Evolutionary conservation across 768 basidiomycete species (phyloP), one percentile per base, ranked within the genome.

Genomic region (Glaciozyma martinii): DNA sequence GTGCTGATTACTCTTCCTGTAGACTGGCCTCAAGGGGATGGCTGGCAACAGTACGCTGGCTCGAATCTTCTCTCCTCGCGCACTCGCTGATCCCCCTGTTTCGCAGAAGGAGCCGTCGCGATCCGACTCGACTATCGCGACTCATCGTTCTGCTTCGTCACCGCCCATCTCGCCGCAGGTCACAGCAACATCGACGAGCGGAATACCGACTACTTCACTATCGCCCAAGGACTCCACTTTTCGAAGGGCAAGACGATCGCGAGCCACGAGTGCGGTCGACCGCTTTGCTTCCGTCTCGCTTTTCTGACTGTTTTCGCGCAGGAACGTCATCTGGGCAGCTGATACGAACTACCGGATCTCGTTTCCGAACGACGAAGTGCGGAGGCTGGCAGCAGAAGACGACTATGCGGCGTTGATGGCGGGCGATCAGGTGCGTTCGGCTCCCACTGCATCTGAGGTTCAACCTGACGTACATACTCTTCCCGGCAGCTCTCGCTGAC

Each of bases 341-440:
- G 95, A 99, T 76, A 88, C 88, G 56, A 99, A 99, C 74, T 99
- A 98, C 75, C 87, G 95, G 27, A 86, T 98, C 63, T 84, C 89
- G 65, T 79, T 95, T 59, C 83, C 91, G 54, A 92, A 95, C 75
- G 84, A 86, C 21, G 84, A 81, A 16, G 94, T 87, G 27, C 81
- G 90, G 62, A 76, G 81, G n/a, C 77, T 86, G 2, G 87, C 84
- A 1, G 80, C 79, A 50, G 78, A 77, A 1, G 83, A 86, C 56
- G 84, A 88, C 61, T 83, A 88, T 32, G 88, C 89, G 72, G 77
- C 82, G 21, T 80, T 99, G 10, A 77, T 91, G 55, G 84, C 82
- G 15, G 85, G 85, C 19, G 95, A 99, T 76, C 95, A 98, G 81
- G 90, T 90, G 62, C 23, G 82, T 74, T 23, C 9, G 25, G 1